These are phyloP conservation scores for Barnettozyma sp. DNA, from an alignment of 805 yeast species.

Conservation along the genomic window DNA sequence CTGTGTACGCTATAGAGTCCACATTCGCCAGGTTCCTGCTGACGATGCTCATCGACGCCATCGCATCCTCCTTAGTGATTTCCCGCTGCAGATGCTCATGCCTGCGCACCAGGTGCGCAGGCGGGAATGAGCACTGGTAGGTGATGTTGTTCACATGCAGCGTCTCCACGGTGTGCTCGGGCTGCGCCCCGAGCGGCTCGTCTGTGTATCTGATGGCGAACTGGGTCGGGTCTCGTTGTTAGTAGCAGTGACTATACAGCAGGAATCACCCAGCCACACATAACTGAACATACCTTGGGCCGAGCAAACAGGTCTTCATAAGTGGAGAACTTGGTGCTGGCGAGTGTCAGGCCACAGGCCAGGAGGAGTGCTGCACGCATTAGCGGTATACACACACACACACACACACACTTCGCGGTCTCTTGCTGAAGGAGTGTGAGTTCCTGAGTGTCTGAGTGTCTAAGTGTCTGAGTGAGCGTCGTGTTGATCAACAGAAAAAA, in stretches of 20 bases:
- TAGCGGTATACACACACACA: not conserved
- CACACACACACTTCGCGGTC: not conserved
- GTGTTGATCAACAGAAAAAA: too few species aligned
- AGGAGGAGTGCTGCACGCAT: not conserved
- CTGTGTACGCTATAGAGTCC: not conserved
- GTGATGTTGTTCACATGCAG: not conserved
- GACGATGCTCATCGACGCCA: not conserved
- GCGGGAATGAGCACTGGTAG: not conserved
- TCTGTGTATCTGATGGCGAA: conserved; percentile 12
- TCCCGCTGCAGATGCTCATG: not conserved
- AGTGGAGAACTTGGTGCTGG: conserved; percentile 10
- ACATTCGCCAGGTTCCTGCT: not conserved
- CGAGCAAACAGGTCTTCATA: conserved; percentile 17
- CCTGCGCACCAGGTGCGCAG: not conserved
- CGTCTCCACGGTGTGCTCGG: not conserved
- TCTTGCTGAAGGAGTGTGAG: too few species aligned
- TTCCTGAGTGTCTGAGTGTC: too few species aligned
- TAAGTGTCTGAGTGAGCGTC: too few species aligned
- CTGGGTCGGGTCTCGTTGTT: too few species aligned
- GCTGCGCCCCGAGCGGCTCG: not conserved
- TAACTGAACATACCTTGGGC: conserved; percentile 18
- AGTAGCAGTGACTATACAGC: too few species aligned
- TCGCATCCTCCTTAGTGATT: not conserved
- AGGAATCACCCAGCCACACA: not conserved
- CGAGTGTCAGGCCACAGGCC: not conserved